These are phyloP conservation scores for Aspergillus hancockii DNA, from an alignment of 495 filamentous ascomycete genomes.

Conservation along the genomic window DNA sequence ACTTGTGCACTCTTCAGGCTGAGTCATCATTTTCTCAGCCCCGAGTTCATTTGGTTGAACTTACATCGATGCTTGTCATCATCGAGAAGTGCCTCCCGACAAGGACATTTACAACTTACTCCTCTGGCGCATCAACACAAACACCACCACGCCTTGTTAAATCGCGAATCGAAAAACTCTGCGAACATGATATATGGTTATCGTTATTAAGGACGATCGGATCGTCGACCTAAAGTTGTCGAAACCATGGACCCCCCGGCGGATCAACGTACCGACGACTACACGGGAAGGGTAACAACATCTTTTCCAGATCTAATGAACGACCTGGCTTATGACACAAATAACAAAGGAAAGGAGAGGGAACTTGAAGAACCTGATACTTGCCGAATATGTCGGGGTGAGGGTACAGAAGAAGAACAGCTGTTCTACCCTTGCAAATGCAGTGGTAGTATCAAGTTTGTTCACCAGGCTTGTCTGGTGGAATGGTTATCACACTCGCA, in stretches of 20 bases:
- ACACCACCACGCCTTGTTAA: neutral
- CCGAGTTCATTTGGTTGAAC: neutral
- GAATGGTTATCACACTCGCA: slow-evolving; percentile 97
- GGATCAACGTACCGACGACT: slow-evolving; percentile 17
- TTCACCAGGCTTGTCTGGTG: slow-evolving; percentile 96
- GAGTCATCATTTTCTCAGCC: neutral
- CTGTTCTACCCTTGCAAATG: slow-evolving; percentile 98
- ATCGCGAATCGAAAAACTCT: slow-evolving; percentile 2
- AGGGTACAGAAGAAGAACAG: slow-evolving; percentile 79
- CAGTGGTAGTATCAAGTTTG: slow-evolving; percentile 96
- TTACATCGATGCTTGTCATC: neutral
- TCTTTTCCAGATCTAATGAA: slow-evolving; percentile 64
- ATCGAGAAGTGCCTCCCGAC: neutral
- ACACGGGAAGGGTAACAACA: slow-evolving; percentile 17
- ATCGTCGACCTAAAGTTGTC: slow-evolving; percentile 16
- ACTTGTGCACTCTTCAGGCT: neutral
- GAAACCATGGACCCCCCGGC: slow-evolving; percentile 31
- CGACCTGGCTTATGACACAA: slow-evolving; percentile 55
- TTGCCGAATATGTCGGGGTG: slow-evolving; percentile 93
- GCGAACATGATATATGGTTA: slow-evolving; percentile 29
- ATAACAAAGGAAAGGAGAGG: slow-evolving; percentile 39
- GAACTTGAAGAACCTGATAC: slow-evolving; percentile 64
- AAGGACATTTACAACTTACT: neutral
- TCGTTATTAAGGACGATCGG: slow-evolving; percentile 23
- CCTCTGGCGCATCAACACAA: no score